These are phyloP conservation scores for Lactarius deliciosus DNA, from an alignment of 768 basidiomycete genomes.

Conservation along the genomic window DNA sequence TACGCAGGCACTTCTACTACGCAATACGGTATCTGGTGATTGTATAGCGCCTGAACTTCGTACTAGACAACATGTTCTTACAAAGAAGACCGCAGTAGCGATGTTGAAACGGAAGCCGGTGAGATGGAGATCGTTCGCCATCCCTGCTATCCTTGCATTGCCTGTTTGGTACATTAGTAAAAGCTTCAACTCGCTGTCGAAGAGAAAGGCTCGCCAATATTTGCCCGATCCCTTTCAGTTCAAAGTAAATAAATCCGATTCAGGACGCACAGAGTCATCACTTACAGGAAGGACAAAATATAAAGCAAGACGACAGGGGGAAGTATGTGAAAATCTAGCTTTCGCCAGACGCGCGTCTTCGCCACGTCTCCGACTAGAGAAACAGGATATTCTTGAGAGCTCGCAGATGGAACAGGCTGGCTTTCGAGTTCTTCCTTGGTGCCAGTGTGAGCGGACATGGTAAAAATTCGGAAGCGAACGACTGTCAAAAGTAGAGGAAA, in stretches of 20 bases:
- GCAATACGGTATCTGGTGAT: conserved; percentile 38
- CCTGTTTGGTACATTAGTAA: conserved; percentile 11
- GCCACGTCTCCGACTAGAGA: not conserved
- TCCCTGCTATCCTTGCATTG: conserved; percentile 43
- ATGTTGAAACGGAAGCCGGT: conserved; percentile 39
- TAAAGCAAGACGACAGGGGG: conserved; percentile 26
- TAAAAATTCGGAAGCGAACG: no score
- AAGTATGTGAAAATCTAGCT: conserved; percentile 22
- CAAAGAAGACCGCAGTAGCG: conserved; percentile 43
- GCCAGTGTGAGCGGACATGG: not conserved
- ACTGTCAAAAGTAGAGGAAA: no score
- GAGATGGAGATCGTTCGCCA: conserved; percentile 41
- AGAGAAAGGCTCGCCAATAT: conserved; percentile 21
- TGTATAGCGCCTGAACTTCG: not conserved
- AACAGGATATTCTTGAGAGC: not conserved
- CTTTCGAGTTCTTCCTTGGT: not conserved
- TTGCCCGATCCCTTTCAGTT: conserved; percentile 27
- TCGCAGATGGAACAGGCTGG: not conserved
- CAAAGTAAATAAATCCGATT: not conserved
- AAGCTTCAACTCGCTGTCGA: not conserved
- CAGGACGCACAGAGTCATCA: not conserved
- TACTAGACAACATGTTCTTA: conserved; percentile 22
- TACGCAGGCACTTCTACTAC: conserved; percentile 43
- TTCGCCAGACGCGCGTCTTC: conserved; percentile 19
- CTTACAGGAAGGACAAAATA: conserved; percentile 29